phyloP scores from a whole-genome alignment of 164 flowering plant genomes.

The Hamamelis virginiana region DNA sequence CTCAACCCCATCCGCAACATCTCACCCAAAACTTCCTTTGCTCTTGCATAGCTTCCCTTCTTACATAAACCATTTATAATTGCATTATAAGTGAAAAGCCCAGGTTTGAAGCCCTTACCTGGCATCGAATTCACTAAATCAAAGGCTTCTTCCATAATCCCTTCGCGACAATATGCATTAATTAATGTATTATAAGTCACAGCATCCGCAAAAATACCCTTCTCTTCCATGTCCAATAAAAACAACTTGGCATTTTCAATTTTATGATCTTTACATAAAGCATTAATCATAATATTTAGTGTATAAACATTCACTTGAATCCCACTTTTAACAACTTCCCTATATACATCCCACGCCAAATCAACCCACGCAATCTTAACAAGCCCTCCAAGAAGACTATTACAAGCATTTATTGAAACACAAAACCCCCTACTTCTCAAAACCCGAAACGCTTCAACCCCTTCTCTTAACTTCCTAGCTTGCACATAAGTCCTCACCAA shows the following conservation, averaged over 20 bases:
- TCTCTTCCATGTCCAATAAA: conserved; percentile 58
- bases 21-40: conserved; percentile 56
- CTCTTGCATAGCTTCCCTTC: conserved; percentile 47
- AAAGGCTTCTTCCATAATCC: conserved; percentile 61
- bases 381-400: conserved; percentile 79
- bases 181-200: conserved; percentile 81
- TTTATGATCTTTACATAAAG: conserved; percentile 67
- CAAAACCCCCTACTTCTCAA: conserved; percentile 48
- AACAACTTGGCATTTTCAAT: conserved; percentile 40
- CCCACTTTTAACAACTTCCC: conserved; percentile 45
- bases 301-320: conserved; percentile 67
- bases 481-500: conserved; percentile 84
- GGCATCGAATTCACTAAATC: conserved; percentile 52
- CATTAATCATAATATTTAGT: conserved; percentile 82
- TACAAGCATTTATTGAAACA: conserved; percentile 71
- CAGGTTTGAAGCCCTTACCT: conserved; percentile 56
- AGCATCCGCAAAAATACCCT: conserved; percentile 60
- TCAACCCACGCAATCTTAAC: conserved; percentile 80
- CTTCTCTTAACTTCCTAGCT: conserved; percentile 76
- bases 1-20: conserved; percentile 51
- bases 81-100: conserved; percentile 60
- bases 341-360: conserved; percentile 72
- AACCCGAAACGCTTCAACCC: conserved; percentile 55
- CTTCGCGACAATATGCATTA: conserved; percentile 55
- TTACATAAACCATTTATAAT: conserved; percentile 73